Base-by-base conservation (phyloP, 73 alveolate species). In the Strombidium stylifer region DNA sequence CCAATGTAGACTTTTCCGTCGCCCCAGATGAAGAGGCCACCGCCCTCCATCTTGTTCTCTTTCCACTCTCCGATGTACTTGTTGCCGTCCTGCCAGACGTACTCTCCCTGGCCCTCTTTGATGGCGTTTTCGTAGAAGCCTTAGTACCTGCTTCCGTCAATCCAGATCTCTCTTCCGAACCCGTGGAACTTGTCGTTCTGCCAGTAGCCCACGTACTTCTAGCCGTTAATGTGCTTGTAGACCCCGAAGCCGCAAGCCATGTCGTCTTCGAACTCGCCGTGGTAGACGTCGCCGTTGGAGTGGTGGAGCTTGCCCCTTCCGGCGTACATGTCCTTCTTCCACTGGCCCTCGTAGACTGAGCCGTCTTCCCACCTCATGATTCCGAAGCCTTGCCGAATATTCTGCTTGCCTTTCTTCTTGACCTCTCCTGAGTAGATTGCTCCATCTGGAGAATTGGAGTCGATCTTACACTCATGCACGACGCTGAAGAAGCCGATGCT, bases 11-110 rank as follows among this genome's bases (percentile, higher is more conserved):
- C 46, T 7, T 86, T 86, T 10, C 82, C 84, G 48, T 83, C 93
- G 27, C 90, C 86, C 88, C 93, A 75, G 7, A 41, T 55, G 45
- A 78, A 89, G 2, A 85, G 71, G 16, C 95, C 95, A n/a, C 55
- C 27, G 21, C 95, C 95, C 50, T 85, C 83, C 82, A 87, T 58
- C 57, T 85, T 36, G 51, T 90, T 96, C 27, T 90, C 68, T 50
- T 69, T 57, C 95, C 95, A 90, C 52, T 86, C 94, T 44, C 97
- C 97, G 26, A 75, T 94, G 62, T 90, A 90, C 11, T 69, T 78
- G 39, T 92, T 56, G 16, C 66, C 75, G 52, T 81, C 66, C 20
- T 84, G 72, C 46, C 82, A 89, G 16, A 68, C 67, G 58, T 81
- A 85, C 10, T 61, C 68, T 4, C 93, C 93, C 69, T 54, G 35